Evolutionary conservation across 2,329 filamentous ascomycete genomes (phyloP).

Genomic region (Aspergillus ochraceus): DNA sequence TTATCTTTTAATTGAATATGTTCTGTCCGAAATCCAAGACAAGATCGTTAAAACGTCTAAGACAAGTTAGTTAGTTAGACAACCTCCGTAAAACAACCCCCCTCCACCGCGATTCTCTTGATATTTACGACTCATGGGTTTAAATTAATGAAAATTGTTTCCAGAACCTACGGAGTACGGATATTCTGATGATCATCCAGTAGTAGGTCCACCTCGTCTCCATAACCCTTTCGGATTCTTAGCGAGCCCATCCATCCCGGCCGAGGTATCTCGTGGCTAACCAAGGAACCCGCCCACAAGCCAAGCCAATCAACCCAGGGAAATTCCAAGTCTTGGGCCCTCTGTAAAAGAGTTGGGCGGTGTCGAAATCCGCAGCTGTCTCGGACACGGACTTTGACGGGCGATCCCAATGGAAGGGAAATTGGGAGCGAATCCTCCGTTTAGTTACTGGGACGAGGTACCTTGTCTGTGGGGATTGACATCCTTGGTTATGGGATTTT

Average conservation of each 20-base stretch:
- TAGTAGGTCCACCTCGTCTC: constrained; percentile 15
- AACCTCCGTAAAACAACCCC: not conserved
- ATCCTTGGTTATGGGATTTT: not conserved
- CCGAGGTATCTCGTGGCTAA: constrained; percentile 19
- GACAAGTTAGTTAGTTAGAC: not conserved
- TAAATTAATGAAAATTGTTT: constrained; percentile 3
- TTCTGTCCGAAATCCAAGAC: not conserved
- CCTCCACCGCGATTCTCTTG: not conserved
- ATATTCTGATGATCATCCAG: constrained; percentile 20
- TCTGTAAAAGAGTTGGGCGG: not conserved
- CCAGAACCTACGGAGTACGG: constrained; percentile 11
- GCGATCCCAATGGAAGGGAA: constrained; percentile 20
- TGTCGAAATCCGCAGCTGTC: constrained; percentile 1
- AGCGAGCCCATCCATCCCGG: constrained; percentile 3
- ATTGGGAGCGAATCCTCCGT: constrained; percentile 9
- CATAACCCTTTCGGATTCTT: constrained; percentile 15
- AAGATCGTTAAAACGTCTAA: not conserved
- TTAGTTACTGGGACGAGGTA: not conserved
- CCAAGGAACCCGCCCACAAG: constrained; percentile 9
- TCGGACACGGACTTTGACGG: constrained; percentile 14
- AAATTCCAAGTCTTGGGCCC: constrained; percentile 7
- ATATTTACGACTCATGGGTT: not conserved
- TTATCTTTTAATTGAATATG: no score
- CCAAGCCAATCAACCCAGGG: constrained; percentile 12
- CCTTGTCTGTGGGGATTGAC: not conserved